phyloP scores from a whole-genome alignment of 1,284 basidiomycete species.

The Rugosomyces carneus region DNA sequence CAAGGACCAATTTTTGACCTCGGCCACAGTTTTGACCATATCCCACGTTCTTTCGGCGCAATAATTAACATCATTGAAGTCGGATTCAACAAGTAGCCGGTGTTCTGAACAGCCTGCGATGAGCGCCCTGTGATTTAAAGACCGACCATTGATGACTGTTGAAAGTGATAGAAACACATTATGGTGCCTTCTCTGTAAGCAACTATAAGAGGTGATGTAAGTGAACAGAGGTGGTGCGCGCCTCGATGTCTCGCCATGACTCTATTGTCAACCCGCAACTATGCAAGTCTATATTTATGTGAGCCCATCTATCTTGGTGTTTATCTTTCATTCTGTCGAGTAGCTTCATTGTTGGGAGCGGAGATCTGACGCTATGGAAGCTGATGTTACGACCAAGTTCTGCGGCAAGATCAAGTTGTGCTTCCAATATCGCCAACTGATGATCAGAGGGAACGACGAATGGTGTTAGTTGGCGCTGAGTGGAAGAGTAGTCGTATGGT shows the following conservation, averaged over 20 bases:
- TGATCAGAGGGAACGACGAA: slow-evolving; percentile 71
- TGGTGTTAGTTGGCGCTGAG: slow-evolving; percentile 49
- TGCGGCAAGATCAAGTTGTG: slow-evolving; percentile 73
- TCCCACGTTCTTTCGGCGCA: slow-evolving; percentile 60
- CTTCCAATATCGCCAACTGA: slow-evolving; percentile 66
- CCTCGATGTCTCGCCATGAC: slow-evolving; percentile 63
- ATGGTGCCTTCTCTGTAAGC: slow-evolving; percentile 48
- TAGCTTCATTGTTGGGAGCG: slow-evolving; percentile 56
- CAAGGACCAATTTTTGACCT: slow-evolving; percentile 59
- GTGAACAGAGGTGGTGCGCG: slow-evolving; percentile 22
- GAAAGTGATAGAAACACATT: slow-evolving; percentile 79
- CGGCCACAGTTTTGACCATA: slow-evolving; percentile 58
- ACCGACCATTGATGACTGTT: slow-evolving; percentile 68
- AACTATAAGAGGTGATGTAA: slow-evolving; percentile 4
- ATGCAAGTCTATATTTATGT: slow-evolving; percentile 71
- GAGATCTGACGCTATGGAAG: slow-evolving; percentile 74
- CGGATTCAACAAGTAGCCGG: slow-evolving; percentile 74
- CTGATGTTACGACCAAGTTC: slow-evolving; percentile 66
- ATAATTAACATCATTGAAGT: slow-evolving; percentile 52
- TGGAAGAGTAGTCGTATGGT: slow-evolving; percentile 44
- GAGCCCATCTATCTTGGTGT: slow-evolving; percentile 46
- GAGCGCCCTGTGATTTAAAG: slow-evolving; percentile 50
- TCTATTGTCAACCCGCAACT: slow-evolving; percentile 72
- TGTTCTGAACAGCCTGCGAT: slow-evolving; percentile 52
- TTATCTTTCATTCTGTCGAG: slow-evolving; percentile 46